Conservation (phyloP, 2,329 filamentous ascomycete species). For the Juglanconis sp. region DNA sequence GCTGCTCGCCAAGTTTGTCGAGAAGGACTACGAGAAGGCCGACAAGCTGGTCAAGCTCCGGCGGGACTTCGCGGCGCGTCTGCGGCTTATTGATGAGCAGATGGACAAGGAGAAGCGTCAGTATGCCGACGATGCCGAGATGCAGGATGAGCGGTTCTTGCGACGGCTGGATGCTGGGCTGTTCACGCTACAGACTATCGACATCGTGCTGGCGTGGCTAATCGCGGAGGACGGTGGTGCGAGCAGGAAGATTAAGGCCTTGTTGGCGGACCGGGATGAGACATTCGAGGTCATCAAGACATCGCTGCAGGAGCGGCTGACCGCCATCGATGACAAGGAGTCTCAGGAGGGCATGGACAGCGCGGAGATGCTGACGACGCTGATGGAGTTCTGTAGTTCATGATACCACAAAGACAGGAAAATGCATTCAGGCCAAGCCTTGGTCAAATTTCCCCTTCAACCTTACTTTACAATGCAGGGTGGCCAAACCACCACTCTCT, state of each 20-base stretch:
- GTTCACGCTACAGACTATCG: conserved; percentile 77
- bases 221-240: conserved; percentile 83
- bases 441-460: neutral
- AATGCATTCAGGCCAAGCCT: neutral
- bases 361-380: conserved; percentile 52
- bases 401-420: conserved; percentile 18
- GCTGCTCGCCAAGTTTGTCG: conserved; percentile 87
- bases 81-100: conserved; percentile 60
- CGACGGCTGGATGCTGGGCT: conserved; percentile 78
- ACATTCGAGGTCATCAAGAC: conserved; percentile 57
- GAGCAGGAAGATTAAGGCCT: conserved; percentile 56
- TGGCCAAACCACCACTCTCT: neutral
- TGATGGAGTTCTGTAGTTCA: conserved; percentile 46
- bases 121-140: conserved; percentile 52
- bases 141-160: conserved; percentile 70
- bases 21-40: conserved; percentile 89
- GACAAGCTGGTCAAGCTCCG: conserved; percentile 68
- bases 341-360: conserved; percentile 57
- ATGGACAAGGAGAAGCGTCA: conserved; percentile 55
- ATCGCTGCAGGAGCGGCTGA: conserved; percentile 63
- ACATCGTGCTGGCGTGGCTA: conserved; percentile 85
- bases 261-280: conserved; percentile 68
- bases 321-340: conserved; percentile 43
- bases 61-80: conserved; percentile 62
- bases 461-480: conserved; percentile 7